Conservation (phyloP, 2,329 filamentous ascomycete species). For the Penicillium thymicola region DNA sequence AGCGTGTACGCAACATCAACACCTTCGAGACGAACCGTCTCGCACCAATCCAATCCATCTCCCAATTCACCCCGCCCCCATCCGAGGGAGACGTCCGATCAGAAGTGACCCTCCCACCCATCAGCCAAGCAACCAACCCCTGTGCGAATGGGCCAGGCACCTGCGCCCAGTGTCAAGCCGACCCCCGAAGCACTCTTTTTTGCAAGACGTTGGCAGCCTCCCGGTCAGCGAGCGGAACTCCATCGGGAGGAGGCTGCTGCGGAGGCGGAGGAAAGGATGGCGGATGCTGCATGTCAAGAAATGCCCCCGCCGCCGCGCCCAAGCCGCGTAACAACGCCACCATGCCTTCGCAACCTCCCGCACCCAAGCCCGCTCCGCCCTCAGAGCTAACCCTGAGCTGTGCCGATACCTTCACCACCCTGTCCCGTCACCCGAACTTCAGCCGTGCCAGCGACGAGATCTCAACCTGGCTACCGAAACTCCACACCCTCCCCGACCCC, state of each 20-base stretch:
- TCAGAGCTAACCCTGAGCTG: slow-evolving; percentile 55
- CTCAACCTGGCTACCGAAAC: slow-evolving; percentile 70
- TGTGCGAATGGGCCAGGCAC: slow-evolving; percentile 71
- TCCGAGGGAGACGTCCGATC: slow-evolving; percentile 58
- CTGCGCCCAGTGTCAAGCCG: slow-evolving; percentile 72
- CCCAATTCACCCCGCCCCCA: slow-evolving; percentile 52
- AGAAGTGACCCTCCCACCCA: slow-evolving; percentile 46
- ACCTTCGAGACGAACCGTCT: slow-evolving; percentile 39
- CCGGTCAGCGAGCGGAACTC: slow-evolving; percentile 35
- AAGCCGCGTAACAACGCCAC: slow-evolving; percentile 18
- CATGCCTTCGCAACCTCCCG: slow-evolving; percentile 21
- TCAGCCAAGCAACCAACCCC: slow-evolving; percentile 38
- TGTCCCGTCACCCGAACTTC: slow-evolving; percentile 74
- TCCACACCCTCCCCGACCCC: slow-evolving; percentile 55
- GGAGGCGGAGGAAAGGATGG: slow-evolving; percentile 58
- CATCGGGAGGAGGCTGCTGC: slow-evolving; percentile 55
- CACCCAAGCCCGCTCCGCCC: slow-evolving; percentile 31
- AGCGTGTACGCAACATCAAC: slow-evolving; percentile 46
- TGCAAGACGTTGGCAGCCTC: slow-evolving; percentile 75
- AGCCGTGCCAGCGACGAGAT: slow-evolving; percentile 70
- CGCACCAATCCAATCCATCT: slow-evolving; percentile 46
- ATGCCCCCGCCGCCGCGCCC: slow-evolving; percentile 24
- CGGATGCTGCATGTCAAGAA: slow-evolving; percentile 58
- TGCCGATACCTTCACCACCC: slow-evolving; percentile 74
- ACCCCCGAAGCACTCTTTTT: slow-evolving; percentile 77